A percentile compares a stretch with the other conserved stretches of the same genome.
Evolutionary conservation across 1,284 basidiomycete species (phyloP).

Genomic region (Exsudoporus floridanus): DNA sequence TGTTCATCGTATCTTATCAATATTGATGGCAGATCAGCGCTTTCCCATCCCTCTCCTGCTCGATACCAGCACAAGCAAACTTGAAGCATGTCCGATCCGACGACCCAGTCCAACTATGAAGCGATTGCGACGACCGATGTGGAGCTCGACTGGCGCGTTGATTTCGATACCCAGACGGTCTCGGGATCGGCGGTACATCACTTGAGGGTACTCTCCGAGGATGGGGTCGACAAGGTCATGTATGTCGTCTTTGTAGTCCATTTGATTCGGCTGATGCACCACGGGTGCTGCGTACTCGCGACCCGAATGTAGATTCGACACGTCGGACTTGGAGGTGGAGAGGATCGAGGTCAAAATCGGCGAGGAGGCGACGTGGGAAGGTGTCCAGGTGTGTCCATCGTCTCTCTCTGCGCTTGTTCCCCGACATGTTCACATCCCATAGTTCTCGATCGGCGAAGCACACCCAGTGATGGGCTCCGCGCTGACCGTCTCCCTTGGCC

Average conservation of each 20-base stretch:
- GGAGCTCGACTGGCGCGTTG: constrained; percentile 79
- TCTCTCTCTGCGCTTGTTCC: too few species aligned
- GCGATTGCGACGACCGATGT: constrained; percentile 69
- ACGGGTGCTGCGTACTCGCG: neutral
- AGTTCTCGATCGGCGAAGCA: constrained; percentile 51
- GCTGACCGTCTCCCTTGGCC: constrained; percentile 52
- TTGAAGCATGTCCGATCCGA: constrained; percentile 51
- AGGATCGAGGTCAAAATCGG: constrained; percentile 46
- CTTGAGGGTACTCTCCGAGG: constrained; percentile 52
- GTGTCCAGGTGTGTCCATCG: constrained; percentile 3
- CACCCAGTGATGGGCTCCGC: constrained; percentile 75
- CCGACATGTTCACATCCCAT: too few species aligned
- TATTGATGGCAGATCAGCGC: neutral
- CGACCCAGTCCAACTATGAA: constrained; percentile 79
- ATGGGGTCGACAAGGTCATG: constrained; percentile 64
- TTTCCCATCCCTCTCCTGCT: neutral
- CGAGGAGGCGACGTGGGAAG: constrained; percentile 39
- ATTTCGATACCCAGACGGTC: constrained; percentile 72
- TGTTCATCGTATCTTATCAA: constrained; percentile 9
- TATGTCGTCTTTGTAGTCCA: constrained; percentile 34
- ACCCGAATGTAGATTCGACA: constrained; percentile 63
- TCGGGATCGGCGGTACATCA: constrained; percentile 73
- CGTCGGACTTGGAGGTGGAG: constrained; percentile 68
- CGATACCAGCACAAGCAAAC: neutral
- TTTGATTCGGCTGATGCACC: neutral